Base-by-base conservation (phyloP, 352 stramenopile species). In the Globisporangium splendens region DNA sequence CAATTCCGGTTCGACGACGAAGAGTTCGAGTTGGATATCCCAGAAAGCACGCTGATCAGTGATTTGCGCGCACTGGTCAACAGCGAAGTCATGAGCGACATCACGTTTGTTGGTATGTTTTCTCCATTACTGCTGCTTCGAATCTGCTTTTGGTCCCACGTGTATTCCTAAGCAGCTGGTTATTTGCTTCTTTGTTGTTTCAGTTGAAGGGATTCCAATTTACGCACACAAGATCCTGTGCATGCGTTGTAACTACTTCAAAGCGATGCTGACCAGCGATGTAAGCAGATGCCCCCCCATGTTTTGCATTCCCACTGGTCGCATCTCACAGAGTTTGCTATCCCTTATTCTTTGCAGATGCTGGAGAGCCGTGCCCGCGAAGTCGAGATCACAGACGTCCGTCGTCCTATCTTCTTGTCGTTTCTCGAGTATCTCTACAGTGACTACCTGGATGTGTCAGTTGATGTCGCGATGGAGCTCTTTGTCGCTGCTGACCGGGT, bases 351-450 rank as follows among this genome's bases (percentile, higher is more conserved):
- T n/a, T 44, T 11, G 73, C 83, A 95, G 56, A 98, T 98, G 93
- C 82, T 93, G 17, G 85, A 96, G 56, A 95, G 82, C 44, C 84
- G 85, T 50, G 88, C 90, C 31, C 74, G 79, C 13, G 88, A 97
- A 47, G 93, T 98, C 22, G 72, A 91, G 10, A 97, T 98, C 61
- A 93, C 90, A 14, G 93, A 97, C 46, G 93, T 98, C 13, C 87
- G 88, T 38, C 80, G 86, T 21, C 74, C 77, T 12, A 96, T 98
- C 49, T 98, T 98, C 66, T 74, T 98, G 33, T 79, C 94, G 5
- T 88, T 98, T 58, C 73, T 98, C 56, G 91, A 98, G 61, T 98
- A 98, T 68, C 69, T 98, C 41, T 98, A 98, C 71, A 98, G 93
- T 41, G 96, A 98, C 62, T 92, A 96, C 63, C 81, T 98, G 47